Base-by-base conservation (phyloP, 176 grass and related monocot species). In the Olyra latifolia region DNA sequence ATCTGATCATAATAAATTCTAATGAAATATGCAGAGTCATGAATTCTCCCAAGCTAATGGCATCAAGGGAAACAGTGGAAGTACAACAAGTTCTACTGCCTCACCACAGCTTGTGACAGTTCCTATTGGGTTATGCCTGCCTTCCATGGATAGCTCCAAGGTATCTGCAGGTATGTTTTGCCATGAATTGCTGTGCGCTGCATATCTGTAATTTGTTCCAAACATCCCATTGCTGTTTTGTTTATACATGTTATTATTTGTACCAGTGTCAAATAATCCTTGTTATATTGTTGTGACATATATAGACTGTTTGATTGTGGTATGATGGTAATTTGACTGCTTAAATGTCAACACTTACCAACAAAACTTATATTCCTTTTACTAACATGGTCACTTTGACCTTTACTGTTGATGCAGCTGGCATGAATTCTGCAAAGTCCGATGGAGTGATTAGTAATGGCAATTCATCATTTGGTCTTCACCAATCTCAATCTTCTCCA, bases 51-150 rank as follows among this genome's bases (percentile, higher is more conserved):
- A 88, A 66, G 66, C 81, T 69, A 88, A 91, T 81, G 80, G 63
- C 46, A 81, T n/a, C 72, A 80, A 27, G 52, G 85, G 64, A 70
- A 72, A 47, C 57, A 19, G 29, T 24, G 24, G 16, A 61, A 83
- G 78, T 79, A 74, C 46, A 41, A 17, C 10, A 75, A 84, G 46
- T 75, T 84, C 71, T 23, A 76, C 41, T 39, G 71, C 71, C 14
- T 62, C 40, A 12, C 81, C 71, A 38, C 71, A 85, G 14, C 85
- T 91, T 68, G 89, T 88, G 76, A 75, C 85, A 66, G 81, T 91
- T 85, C 85, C 85, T 27, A 77, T 91, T 49, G 85, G 76, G 85
- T 67, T 91, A 58, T 91, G 85, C 72, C n/a, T 87, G 25, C 23
- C 73, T 17, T 85, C 85, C 16, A 49, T 82, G 78, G 80, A 87